A percentile compares a stretch with the other conserved stretches of the same genome.
phyloP scores from a whole-genome alignment of 2,329 filamentous ascomycete species.

The Colletotrichum acutatum region DNA sequence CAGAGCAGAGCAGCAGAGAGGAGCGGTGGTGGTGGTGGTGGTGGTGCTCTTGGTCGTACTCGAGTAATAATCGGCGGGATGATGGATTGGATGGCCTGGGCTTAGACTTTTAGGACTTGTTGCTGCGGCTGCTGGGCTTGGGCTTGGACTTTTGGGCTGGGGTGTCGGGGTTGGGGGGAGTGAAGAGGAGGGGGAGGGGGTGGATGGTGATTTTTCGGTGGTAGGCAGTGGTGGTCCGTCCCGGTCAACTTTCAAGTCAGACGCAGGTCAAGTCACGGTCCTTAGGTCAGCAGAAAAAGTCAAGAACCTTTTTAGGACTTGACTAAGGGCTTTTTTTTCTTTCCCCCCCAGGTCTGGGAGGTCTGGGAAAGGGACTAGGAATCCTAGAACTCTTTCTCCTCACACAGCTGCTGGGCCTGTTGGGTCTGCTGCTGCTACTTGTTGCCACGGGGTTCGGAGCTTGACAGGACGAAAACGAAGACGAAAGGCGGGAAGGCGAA shows the following conservation, averaged over 20 bases:
- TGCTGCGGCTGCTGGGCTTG: slow-evolving; percentile 11
- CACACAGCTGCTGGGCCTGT: background rate
- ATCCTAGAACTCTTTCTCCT: no score
- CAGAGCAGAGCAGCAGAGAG: background rate
- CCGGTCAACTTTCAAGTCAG: background rate
- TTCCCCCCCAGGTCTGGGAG: no score
- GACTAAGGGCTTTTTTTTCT: background rate
- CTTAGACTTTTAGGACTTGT: slow-evolving; percentile 18
- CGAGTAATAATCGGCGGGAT: slow-evolving; percentile 2
- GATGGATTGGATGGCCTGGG: slow-evolving; percentile 16
- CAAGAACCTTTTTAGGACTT: slow-evolving; percentile 1
- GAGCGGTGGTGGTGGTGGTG: slow-evolving; percentile 4
- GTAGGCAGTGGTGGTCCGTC: background rate
- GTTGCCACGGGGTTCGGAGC: slow-evolving; percentile 9
- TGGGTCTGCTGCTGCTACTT: background rate
- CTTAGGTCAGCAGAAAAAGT: slow-evolving; percentile 7
- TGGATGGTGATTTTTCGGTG: background rate
- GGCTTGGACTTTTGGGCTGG: background rate
- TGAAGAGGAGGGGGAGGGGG: background rate
- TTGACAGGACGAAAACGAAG: background rate
- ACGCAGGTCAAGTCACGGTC: background rate
- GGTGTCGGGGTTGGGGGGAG: slow-evolving; percentile 6
- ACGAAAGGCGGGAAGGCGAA: background rate
- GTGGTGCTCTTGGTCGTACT: background rate
- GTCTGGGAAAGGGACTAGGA: background rate